phyloP scores from a whole-genome alignment of 2,329 filamentous ascomycete genomes.

The Calonectria montana region DNA sequence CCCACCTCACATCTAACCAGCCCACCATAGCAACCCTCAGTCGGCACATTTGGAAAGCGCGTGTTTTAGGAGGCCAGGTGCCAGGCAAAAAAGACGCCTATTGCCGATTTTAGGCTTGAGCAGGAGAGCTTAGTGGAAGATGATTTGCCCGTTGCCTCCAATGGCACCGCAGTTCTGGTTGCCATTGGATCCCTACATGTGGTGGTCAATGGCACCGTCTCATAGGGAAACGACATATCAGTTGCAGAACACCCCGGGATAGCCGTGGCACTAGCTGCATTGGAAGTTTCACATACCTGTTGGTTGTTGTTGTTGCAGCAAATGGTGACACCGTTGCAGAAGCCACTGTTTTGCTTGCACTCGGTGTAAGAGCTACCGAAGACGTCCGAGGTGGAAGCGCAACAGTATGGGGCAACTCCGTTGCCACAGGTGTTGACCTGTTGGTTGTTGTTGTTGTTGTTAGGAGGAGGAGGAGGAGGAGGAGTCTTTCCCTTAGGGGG shows the following conservation, averaged over 20 bases:
- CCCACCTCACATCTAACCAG: background rate
- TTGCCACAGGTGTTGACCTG: background rate
- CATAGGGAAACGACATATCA: background rate
- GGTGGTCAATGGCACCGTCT: background rate
- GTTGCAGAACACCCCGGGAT: background rate
- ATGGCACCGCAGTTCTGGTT: background rate
- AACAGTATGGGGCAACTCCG: conserved; percentile 23
- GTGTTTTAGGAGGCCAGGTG: background rate
- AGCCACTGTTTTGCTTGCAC: background rate
- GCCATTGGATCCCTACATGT: background rate
- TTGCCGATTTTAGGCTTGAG: background rate
- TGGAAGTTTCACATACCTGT: background rate
- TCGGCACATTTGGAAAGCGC: background rate
- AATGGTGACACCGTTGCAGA: conserved; percentile 9
- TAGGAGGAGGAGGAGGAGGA: background rate
- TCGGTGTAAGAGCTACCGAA: background rate
- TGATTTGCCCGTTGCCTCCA: background rate
- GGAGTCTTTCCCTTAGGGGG: background rate
- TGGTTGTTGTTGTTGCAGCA: conserved; percentile 18
- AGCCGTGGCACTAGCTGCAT: background rate
- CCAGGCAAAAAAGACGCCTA: background rate
- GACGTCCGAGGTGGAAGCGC: background rate
- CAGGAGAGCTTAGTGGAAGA: background rate
- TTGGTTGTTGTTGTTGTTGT: background rate
- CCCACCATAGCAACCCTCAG: background rate